Evolutionary conservation across 345 rosid species (phyloP), one percentile per base, ranked within the genome.

Genomic region (Gossypium thurberi): DNA sequence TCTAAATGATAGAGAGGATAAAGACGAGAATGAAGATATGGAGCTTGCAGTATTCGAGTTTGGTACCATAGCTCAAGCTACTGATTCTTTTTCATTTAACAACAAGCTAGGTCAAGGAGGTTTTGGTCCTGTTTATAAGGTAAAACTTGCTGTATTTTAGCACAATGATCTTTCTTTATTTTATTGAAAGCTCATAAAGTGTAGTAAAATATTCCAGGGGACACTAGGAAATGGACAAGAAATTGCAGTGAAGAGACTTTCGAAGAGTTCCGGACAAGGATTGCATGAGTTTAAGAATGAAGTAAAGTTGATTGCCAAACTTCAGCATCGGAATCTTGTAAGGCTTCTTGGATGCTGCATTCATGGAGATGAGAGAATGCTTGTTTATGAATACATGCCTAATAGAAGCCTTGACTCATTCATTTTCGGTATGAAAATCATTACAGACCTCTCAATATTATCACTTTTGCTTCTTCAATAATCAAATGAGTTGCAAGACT

Each of bases 41-140:
- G 81, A 81, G 33, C 60, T 79, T 28, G 74, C 57, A 40, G 8
- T 75, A 8, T 75, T 79, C 60, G 61, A 78, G 55, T 44, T 76
- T 14, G n/a, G 11, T 1, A 71, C 61, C 1, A 70, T 77, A 56
- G 69, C 69, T 60, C 72, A 71, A 14, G 89, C 89, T 17, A 86
- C 92, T 2, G 76, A 82, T 64, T 37, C 74, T 68, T 86, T 88
- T 48, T 70, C 77, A 63, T 10, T 61, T 1, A 70, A 65, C 65
- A 82, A 84, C 57, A 81, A 76, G 74, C 75, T 88, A 11, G 92
- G 92, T 43, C 62, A 81, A 62, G 87, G 92, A 75, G 92, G 89
- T 60, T 88, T 88, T 61, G 92, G 88, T 65, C 78, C 51, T 4
- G 92, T 88, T 53, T 88, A 86, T 82, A 86, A 84, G 89, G 91